phyloP scores from a whole-genome alignment of 2,329 filamentous ascomycete species.

The Phyllosticta citrichinensis region DNA sequence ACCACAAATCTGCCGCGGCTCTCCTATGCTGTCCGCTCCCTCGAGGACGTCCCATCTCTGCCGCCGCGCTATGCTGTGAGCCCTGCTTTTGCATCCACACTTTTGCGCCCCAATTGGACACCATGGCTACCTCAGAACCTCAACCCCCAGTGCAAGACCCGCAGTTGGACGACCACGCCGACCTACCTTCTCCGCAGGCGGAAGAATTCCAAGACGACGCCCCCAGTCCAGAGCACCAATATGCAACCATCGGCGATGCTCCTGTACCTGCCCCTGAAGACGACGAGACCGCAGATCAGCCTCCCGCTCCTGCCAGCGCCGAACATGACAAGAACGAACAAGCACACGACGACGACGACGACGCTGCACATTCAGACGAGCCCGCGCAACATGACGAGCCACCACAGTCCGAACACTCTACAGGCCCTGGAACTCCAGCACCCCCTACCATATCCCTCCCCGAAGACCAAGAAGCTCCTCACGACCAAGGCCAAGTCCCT shows the following conservation, averaged over 20 bases:
- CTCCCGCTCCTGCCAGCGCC: not conserved
- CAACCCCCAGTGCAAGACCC: not conserved
- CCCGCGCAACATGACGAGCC: not conserved
- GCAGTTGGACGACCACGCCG: slow-evolving; percentile 5
- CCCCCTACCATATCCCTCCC: slow-evolving; percentile 6
- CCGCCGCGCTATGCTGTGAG: slow-evolving; percentile 7
- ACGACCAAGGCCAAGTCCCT: not conserved
- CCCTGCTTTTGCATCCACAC: not conserved
- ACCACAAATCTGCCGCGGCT: not conserved
- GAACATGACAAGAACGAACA: not conserved
- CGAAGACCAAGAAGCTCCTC: not conserved
- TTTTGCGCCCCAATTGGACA: slow-evolving; percentile 14
- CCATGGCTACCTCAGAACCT: slow-evolving; percentile 25
- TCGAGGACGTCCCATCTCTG: not conserved
- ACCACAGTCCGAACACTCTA: not conserved
- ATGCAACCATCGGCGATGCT: slow-evolving; percentile 12
- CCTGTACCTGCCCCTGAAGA: slow-evolving; percentile 12
- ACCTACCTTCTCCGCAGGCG: not conserved
- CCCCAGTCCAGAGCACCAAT: not conserved
- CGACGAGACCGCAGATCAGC: slow-evolving; percentile 3
- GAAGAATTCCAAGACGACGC: not conserved
- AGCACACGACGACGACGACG: slow-evolving; percentile 11
- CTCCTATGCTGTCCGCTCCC: not conserved
- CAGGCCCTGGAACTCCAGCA: not conserved
- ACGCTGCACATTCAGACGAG: not conserved